Conservation (phyloP, 495 filamentous ascomycete genomes). For the Hyaloscypha variabilis region DNA sequence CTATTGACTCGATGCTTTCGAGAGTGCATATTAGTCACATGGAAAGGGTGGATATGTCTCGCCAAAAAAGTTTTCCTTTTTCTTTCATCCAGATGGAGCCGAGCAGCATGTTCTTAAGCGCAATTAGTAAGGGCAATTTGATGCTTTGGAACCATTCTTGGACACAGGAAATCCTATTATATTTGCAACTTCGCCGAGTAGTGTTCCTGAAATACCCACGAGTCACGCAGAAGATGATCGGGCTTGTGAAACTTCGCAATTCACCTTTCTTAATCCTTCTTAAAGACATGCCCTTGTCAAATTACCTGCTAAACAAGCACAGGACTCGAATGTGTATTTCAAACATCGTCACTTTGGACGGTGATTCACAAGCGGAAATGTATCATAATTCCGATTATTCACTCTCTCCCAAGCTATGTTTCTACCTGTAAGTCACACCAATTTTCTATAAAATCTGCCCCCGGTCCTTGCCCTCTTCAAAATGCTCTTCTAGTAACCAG, state of each 20-base stretch:
- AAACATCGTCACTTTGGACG: neutral
- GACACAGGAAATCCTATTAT: neutral
- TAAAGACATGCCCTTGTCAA: neutral
- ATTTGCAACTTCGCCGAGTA: neutral
- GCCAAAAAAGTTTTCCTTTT: constrained; percentile 28
- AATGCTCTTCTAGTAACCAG: neutral
- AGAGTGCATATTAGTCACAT: neutral
- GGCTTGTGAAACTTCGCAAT: neutral
- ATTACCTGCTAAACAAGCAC: constrained; percentile 11
- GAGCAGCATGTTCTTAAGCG: constrained; percentile 14
- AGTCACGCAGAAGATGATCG: neutral
- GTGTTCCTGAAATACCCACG: neutral
- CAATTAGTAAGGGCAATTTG: constrained; percentile 23
- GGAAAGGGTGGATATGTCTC: constrained; percentile 18
- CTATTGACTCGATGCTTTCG: neutral
- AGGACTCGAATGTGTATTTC: neutral
- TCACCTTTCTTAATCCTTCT: neutral
- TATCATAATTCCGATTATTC: constrained; percentile 4
- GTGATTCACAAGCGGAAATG: constrained; percentile 4
- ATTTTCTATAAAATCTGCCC: neutral
- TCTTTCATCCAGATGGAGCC: constrained; percentile 4
- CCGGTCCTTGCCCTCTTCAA: neutral
- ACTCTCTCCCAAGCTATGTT: neutral
- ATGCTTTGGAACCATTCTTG: constrained; percentile 18
- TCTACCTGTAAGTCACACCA: neutral